Evolutionary conservation across 805 yeast genomes (phyloP).

Genomic region (Candida insectalens): DNA sequence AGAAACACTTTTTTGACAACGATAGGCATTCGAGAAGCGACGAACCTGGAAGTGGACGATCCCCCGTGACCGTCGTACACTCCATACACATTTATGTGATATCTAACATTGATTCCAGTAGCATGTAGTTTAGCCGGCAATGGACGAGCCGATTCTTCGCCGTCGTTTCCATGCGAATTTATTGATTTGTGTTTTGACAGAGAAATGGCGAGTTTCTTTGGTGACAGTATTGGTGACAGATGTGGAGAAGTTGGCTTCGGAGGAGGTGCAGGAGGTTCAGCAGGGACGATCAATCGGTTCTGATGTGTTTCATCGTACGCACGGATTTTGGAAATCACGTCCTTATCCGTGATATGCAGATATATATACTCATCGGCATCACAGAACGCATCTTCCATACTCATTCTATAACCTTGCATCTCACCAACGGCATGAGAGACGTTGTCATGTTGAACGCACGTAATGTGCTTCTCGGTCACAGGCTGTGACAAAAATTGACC

Average conservation of each 20-base stretch:
- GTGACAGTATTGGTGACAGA: background rate
- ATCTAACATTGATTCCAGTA: background rate
- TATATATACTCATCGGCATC: constrained; percentile 26
- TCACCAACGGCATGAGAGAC: constrained; percentile 57
- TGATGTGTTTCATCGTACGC: background rate
- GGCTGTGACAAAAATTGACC: constrained; percentile 73
- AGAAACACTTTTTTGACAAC: constrained; percentile 12
- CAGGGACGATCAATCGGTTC: too few relatives aligned
- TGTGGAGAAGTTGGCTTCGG: background rate
- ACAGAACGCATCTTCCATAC: constrained; percentile 71
- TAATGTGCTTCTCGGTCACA: constrained; percentile 55
- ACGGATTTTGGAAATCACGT: background rate
- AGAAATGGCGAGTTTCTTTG: background rate
- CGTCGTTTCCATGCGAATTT: background rate
- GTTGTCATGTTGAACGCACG: constrained; percentile 33
- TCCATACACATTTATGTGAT: constrained; percentile 40
- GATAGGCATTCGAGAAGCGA: constrained; percentile 32
- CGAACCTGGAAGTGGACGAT: constrained; percentile 43
- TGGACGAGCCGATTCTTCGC: background rate
- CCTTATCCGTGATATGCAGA: constrained; percentile 2
- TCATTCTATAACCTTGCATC: constrained; percentile 68
- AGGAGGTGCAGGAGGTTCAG: too few relatives aligned
- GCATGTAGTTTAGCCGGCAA: constrained; percentile 1
- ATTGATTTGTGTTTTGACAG: background rate
- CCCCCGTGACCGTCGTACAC: constrained; percentile 87